These are phyloP conservation scores for Sporothrix curviconia DNA, from an alignment of 2,329 filamentous ascomycete species.

Conservation along the genomic window DNA sequence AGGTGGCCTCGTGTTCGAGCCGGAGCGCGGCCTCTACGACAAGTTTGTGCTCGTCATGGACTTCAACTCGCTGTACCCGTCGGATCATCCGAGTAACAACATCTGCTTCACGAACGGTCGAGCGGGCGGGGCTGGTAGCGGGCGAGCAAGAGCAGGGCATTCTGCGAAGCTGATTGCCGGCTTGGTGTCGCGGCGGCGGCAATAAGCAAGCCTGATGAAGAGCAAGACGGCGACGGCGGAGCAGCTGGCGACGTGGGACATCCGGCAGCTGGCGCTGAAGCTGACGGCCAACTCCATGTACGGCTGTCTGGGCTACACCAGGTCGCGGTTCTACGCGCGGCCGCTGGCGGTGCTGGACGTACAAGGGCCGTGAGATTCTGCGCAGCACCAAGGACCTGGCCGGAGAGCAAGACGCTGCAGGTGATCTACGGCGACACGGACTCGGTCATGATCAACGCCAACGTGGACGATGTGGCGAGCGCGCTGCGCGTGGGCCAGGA, in stretches of 20 bases:
- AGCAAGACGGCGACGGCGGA: slow-evolving; percentile 79
- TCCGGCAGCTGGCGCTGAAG: slow-evolving; percentile 94
- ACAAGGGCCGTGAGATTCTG: slow-evolving; percentile 95
- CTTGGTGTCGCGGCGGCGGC: slow-evolving; percentile 77
- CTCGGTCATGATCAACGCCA: slow-evolving; percentile 99
- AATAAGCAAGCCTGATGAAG: slow-evolving; percentile 97
- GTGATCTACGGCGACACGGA: slow-evolving; percentile 99
- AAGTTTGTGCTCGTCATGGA: slow-evolving; percentile 99
- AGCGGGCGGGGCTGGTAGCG: slow-evolving; percentile 67
- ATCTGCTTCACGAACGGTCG: slow-evolving; percentile 98
- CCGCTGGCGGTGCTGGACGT: slow-evolving; percentile 89
- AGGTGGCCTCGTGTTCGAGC: slow-evolving; percentile 96
- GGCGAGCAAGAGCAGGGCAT: slow-evolving; percentile 73
- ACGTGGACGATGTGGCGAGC: slow-evolving; percentile 85
- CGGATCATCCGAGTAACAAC: slow-evolving; percentile 98
- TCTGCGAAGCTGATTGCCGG: slow-evolving; percentile 82
- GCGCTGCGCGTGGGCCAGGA: slow-evolving; percentile 87
- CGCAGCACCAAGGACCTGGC: slow-evolving; percentile 92
- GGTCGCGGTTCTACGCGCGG: slow-evolving; percentile 93
- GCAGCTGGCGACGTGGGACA: slow-evolving; percentile 91
- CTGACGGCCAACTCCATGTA: slow-evolving; percentile 99
- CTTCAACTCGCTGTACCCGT: slow-evolving; percentile 98
- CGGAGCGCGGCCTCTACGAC: slow-evolving; percentile 95
- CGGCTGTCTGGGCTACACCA: slow-evolving; percentile 92
- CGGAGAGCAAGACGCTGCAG: slow-evolving; percentile 79